A percentile compares a stretch with the other conserved stretches of the same genome.
Evolutionary conservation across 2,329 filamentous ascomycete genomes (phyloP).

Genomic region (Monilinia polystroma): DNA sequence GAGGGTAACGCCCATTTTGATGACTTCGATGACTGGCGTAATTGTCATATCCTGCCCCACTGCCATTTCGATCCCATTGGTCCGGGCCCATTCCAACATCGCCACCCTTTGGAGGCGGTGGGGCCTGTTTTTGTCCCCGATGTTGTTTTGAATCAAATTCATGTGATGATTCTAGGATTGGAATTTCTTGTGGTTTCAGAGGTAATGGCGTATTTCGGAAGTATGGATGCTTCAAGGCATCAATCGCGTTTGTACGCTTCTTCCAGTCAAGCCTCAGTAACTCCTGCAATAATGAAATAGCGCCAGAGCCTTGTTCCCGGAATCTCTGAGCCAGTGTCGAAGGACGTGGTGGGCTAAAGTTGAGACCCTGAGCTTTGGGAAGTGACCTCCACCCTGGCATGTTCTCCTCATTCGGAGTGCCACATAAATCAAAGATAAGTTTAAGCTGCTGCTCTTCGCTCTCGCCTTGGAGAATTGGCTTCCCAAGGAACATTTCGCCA

Average conservation of each 20-base stretch:
- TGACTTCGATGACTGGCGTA: conserved; percentile 32
- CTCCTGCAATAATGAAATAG: conserved; percentile 76
- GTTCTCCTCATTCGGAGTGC: conserved; percentile 80
- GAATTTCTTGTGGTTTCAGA: conserved; percentile 81
- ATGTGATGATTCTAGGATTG: conserved; percentile 89
- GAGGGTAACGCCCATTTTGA: conserved; percentile 25
- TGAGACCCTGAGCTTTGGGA: conserved; percentile 76
- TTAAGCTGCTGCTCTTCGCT: conserved; percentile 88
- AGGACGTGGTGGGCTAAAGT: conserved; percentile 54
- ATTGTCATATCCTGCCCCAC: conserved; percentile 33
- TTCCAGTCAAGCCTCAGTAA: conserved; percentile 88
- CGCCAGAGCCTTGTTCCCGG: conserved; percentile 67
- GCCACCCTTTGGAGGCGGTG: conserved; percentile 87
- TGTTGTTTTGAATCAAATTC: conserved; percentile 93
- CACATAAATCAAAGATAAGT: conserved; percentile 90
- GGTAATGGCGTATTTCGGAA: conserved; percentile 79
- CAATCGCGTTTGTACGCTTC: conserved; percentile 85
- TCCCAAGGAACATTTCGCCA: conserved; percentile 93
- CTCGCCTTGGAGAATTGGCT: conserved; percentile 87
- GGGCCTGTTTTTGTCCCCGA: conserved; percentile 76
- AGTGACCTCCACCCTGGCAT: conserved; percentile 91
- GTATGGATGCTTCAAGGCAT: conserved; percentile 89
- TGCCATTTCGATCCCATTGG: conserved; percentile 38
- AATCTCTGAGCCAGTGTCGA: conserved; percentile 73
- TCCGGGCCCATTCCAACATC: conserved; percentile 73